phyloP scores from a whole-genome alignment of 805 yeast genomes.

The Metschnikowia lochheadii region DNA sequence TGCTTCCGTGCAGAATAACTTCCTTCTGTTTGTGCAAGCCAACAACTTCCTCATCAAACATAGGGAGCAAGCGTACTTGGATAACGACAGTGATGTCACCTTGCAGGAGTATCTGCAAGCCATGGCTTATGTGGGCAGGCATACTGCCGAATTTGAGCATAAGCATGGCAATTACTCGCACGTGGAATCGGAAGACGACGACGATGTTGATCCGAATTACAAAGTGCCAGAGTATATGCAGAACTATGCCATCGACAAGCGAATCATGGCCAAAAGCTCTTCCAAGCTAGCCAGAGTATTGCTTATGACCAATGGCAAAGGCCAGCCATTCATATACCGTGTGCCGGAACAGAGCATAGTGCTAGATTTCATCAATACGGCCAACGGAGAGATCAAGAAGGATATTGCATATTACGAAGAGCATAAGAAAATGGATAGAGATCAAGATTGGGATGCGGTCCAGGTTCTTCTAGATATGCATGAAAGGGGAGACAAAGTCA shows the following conservation, averaged over 20 bases:
- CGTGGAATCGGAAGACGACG: conserved; percentile 21
- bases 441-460: conserved; percentile 10
- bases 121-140: conserved; percentile 19
- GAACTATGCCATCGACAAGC: conserved; percentile 27
- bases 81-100: conserved; percentile 15
- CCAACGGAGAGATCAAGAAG: conserved; percentile 27
- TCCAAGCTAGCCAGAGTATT: conserved; percentile 11
- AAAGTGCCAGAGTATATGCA: conserved; percentile 35
- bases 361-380: conserved; percentile 55
- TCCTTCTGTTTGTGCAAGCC: conserved; percentile 27
- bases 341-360: conserved; percentile 66
- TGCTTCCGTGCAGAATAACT: conserved; percentile 40
- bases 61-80: conserved; percentile 31
- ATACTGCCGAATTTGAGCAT: conserved; percentile 6
- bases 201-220: conserved; percentile 24
- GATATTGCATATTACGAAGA: conserved; percentile 24
- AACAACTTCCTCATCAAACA: conserved; percentile 31
- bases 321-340: conserved; percentile 50
- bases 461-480: conserved; percentile 3
- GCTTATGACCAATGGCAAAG: conserved; percentile 16
- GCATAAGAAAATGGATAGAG: conserved; percentile 2
- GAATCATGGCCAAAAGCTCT: conserved; percentile 30
- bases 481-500: neutral
- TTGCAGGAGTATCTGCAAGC: conserved; percentile 31
- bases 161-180: conserved; percentile 33